Conservation (phyloP, 495 filamentous ascomycete species). For the Xylaria flabelliformis region DNA sequence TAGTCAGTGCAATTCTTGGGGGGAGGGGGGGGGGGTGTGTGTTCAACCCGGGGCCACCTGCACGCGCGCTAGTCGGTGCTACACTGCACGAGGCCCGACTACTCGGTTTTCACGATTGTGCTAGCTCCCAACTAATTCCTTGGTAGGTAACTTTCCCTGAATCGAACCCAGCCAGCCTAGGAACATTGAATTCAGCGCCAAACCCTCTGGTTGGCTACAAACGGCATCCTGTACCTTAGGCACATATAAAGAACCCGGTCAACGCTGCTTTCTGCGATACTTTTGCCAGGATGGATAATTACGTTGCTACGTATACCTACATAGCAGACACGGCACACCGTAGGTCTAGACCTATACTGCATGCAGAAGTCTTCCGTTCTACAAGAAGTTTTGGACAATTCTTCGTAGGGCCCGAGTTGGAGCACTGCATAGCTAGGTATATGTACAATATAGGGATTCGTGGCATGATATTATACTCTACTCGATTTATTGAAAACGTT, state of each 20-base stretch:
- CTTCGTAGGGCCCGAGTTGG: not conserved
- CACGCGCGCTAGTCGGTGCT: conserved; percentile 21
- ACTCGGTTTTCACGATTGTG: conserved; percentile 28
- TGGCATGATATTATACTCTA: not conserved
- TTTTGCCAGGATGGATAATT: conserved; percentile 20
- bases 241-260: not conserved
- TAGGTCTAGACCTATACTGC: not conserved
- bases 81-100: conserved; percentile 32
- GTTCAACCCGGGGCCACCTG: conserved; percentile 17
- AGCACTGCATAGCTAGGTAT: not conserved
- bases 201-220: conserved; percentile 18
- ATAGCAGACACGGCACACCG: not conserved
- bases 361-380: not conserved
- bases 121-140: not conserved
- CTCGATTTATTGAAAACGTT: not conserved
- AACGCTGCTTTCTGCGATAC: not conserved
- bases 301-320: not conserved
- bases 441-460: not conserved
- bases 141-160: conserved; percentile 3
- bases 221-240: not conserved
- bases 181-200: conserved; percentile 11
- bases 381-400: not conserved
- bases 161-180: conserved; percentile 8
- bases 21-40: not conserved
- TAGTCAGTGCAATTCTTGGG: too few relatives aligned